phyloP scores from a whole-genome alignment of 139 green algal genomes.

The Auxenochlorella pyrenoidosa region DNA sequence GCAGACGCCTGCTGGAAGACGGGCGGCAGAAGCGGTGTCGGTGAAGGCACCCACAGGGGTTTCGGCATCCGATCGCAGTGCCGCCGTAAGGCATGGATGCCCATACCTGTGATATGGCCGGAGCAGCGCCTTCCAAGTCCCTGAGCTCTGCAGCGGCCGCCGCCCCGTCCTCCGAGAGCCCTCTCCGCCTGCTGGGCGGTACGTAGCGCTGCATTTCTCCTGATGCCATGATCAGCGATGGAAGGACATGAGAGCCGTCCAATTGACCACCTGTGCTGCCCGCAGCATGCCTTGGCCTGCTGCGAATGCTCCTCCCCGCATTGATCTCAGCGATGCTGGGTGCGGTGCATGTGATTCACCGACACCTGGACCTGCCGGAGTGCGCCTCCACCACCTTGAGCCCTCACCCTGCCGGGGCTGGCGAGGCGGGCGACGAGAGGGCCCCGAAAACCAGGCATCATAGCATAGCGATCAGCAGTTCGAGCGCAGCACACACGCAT shows the following conservation, averaged over 20 bases:
- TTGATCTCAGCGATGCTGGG: too few relatives aligned
- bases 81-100: neutral
- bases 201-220: conserved; percentile 14
- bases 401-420: too few relatives aligned
- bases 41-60: too few relatives aligned
- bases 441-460: too few relatives aligned
- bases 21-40: neutral
- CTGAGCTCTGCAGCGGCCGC: neutral
- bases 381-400: too few relatives aligned
- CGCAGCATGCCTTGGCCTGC: neutral
- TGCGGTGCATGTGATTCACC: too few relatives aligned
- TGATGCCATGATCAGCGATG: neutral
- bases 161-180: too few relatives aligned
- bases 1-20: neutral
- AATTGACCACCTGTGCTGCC: neutral
- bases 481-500: too few relatives aligned
- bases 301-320: too few relatives aligned
- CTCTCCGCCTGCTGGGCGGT: neutral
- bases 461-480: too few relatives aligned
- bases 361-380: too few relatives aligned
- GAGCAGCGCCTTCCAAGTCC: neutral
- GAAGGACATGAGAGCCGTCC: neutral
- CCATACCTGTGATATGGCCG: neutral
- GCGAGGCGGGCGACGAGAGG: too few relatives aligned
- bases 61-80: neutral